These are phyloP conservation scores for Trebouxiophyceae sp. DNA, from an alignment of 163 green algal genomes.

Conservation along the genomic window DNA sequence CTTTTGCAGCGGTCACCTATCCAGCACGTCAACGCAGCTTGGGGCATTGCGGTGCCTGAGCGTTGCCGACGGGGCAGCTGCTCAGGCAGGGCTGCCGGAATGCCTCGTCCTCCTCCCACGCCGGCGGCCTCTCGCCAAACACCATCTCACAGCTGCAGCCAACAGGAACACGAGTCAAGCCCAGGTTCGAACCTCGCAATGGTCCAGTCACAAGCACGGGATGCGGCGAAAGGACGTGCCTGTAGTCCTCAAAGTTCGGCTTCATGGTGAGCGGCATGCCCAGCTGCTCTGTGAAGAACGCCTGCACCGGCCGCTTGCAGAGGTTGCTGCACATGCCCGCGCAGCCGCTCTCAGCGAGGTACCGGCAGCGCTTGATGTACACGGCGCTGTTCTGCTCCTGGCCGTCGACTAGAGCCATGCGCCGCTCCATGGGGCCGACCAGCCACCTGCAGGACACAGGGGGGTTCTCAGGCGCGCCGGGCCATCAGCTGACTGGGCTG, in stretches of 20 bases:
- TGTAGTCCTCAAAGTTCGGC: conserved; percentile 18
- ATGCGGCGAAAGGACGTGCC: background rate
- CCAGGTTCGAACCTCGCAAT: background rate
- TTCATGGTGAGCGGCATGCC: conserved; percentile 90
- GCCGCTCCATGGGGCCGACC: conserved; percentile 38
- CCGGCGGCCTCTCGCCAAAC: conserved; percentile 76
- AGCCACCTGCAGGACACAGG: conserved; percentile 24
- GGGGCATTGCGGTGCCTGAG: conserved; percentile 6
- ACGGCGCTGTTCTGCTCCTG: conserved; percentile 37
- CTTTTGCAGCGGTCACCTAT: no score
- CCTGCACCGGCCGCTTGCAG: conserved; percentile 60
- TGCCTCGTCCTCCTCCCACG: conserved; percentile 61
- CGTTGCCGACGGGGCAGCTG: conserved; percentile 15
- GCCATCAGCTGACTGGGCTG: background rate
- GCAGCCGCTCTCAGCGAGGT: conserved; percentile 61
- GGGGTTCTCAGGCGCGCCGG: background rate
- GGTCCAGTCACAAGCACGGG: background rate
- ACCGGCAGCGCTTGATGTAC: conserved; percentile 32
- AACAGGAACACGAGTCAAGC: background rate
- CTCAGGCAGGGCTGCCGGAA: conserved; percentile 49
- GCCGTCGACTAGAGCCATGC: conserved; percentile 23
- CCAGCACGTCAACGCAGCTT: conserved; percentile 32
- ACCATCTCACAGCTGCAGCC: conserved; percentile 72
- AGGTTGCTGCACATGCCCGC: conserved; percentile 81
- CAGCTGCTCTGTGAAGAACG: conserved; percentile 91